phyloP scores from a whole-genome alignment of 805 yeast genomes.

The Lipomyces kockii region DNA sequence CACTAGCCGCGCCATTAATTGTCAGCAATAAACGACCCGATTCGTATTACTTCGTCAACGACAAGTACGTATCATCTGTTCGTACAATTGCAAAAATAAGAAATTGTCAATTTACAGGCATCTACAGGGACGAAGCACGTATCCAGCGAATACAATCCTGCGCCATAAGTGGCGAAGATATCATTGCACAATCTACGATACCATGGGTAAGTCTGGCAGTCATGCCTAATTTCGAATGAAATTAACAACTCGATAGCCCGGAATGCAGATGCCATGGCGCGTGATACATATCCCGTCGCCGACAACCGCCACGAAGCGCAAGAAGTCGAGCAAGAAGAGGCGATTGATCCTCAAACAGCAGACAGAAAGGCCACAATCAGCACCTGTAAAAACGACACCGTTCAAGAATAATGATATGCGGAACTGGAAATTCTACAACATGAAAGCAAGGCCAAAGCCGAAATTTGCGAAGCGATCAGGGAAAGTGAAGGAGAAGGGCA shows the following conservation, averaged over 20 bases:
- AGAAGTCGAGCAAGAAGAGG: slow-evolving; percentile 29
- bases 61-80: slow-evolving; percentile 9
- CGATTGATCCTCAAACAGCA: slow-evolving; percentile 14
- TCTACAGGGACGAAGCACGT: slow-evolving; percentile 13
- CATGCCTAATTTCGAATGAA: background rate
- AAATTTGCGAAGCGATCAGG: slow-evolving; percentile 1
- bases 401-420: slow-evolving; percentile 20
- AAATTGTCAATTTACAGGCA: background rate
- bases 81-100: background rate
- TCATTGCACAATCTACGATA: slow-evolving; percentile 18
- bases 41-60: slow-evolving; percentile 27
- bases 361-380: background rate
- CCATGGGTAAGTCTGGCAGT: slow-evolving; percentile 16
- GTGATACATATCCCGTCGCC: slow-evolving; percentile 24
- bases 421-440: slow-evolving; percentile 27
- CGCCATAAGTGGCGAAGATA: slow-evolving; percentile 29
- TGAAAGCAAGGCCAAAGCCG: slow-evolving; percentile 14
- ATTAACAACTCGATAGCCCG: slow-evolving; percentile 16
- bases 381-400: background rate
- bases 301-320: slow-evolving; percentile 1
- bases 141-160: slow-evolving; percentile 6
- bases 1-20: slow-evolving; percentile 14
- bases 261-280: slow-evolving; percentile 27
- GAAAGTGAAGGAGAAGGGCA: background rate
- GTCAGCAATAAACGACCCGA: slow-evolving; percentile 31